A percentile compares a stretch with the other conserved stretches of the same genome.
Conservation (phyloP, 2,329 filamentous ascomycete genomes). For the Colletotrichum tropicicola region DNA sequence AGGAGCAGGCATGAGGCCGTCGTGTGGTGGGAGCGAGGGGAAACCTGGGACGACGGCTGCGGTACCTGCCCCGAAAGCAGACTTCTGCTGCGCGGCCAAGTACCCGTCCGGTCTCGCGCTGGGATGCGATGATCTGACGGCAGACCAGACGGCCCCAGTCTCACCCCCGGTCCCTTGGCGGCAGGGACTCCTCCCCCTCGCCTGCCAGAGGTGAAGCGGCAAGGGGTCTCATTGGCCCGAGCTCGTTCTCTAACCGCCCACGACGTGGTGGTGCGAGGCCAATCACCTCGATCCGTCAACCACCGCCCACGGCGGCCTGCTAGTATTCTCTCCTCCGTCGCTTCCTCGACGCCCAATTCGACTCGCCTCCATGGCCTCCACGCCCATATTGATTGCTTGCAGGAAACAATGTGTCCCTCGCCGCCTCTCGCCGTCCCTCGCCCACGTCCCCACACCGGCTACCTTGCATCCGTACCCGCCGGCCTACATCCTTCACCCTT, state of each 20-base stretch:
- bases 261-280: constrained; percentile 31
- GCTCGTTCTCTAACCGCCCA: constrained; percentile 49
- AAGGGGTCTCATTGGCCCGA: constrained; percentile 43
- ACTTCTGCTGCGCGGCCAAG: neutral
- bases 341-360: constrained; percentile 38
- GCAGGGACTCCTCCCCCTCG: constrained; percentile 8
- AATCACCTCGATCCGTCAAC: constrained; percentile 37
- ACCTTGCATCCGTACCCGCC: constrained; percentile 22
- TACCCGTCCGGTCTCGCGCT: neutral
- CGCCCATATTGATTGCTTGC: constrained; percentile 11
- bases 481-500: constrained; percentile 24
- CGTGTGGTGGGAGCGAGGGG: neutral
- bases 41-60: constrained; percentile 2
- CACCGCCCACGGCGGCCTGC: neutral
- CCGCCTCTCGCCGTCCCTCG: neutral
- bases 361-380: constrained; percentile 29
- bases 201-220: constrained; percentile 36
- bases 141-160: constrained; percentile 27
- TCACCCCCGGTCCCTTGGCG: constrained; percentile 26
- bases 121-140: constrained; percentile 27
- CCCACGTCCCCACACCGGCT: neutral
- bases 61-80: neutral
- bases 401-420: constrained; percentile 12
- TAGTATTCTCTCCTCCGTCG: constrained; percentile 9
- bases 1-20: neutral